phyloP scores from a whole-genome alignment of 2,329 filamentous ascomycete genomes.

The Keithomyces neogunnii region DNA sequence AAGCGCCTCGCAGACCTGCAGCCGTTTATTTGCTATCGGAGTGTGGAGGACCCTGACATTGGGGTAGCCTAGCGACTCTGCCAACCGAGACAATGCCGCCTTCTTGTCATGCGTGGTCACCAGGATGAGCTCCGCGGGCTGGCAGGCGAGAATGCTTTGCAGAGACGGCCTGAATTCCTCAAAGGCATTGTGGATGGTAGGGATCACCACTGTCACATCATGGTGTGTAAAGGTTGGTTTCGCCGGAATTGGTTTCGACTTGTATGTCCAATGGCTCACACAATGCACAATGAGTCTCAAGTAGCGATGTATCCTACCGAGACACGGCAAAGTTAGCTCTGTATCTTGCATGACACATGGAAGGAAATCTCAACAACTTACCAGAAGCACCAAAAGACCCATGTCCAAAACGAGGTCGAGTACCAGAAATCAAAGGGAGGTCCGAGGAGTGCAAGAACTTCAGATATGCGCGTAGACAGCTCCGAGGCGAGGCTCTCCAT shows the following conservation, averaged over 20 bases:
- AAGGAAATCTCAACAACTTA: slow-evolving; percentile 22
- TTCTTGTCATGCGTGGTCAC: slow-evolving; percentile 81
- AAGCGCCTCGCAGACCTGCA: slow-evolving; percentile 86
- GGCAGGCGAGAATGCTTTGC: slow-evolving; percentile 63
- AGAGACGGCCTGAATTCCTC: slow-evolving; percentile 77
- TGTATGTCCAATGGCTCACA: slow-evolving; percentile 78
- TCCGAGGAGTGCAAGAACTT: slow-evolving; percentile 5
- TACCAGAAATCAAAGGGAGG: slow-evolving; percentile 27
- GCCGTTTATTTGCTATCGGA: slow-evolving; percentile 85
- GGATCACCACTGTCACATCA: slow-evolving; percentile 91
- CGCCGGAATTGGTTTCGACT: slow-evolving; percentile 71
- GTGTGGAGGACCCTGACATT: slow-evolving; percentile 69
- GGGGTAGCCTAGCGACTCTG: slow-evolving; percentile 47
- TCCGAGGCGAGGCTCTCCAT: slow-evolving; percentile 2
- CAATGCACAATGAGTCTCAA: slow-evolving; percentile 77
- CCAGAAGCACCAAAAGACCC: slow-evolving; percentile 36
- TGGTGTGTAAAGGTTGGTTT: slow-evolving; percentile 71
- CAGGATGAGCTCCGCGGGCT: slow-evolving; percentile 66
- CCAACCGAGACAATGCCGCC: slow-evolving; percentile 58
- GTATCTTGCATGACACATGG: not conserved
- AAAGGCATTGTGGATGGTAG: slow-evolving; percentile 81
- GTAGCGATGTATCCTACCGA: slow-evolving; percentile 73
- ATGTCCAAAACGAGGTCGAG: slow-evolving; percentile 39
- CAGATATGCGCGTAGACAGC: slow-evolving; percentile 11
- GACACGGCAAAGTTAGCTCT: slow-evolving; percentile 11